Base-by-base conservation (phyloP, 1,139 yeast species). In the Geotrichum bryndzae region DNA sequence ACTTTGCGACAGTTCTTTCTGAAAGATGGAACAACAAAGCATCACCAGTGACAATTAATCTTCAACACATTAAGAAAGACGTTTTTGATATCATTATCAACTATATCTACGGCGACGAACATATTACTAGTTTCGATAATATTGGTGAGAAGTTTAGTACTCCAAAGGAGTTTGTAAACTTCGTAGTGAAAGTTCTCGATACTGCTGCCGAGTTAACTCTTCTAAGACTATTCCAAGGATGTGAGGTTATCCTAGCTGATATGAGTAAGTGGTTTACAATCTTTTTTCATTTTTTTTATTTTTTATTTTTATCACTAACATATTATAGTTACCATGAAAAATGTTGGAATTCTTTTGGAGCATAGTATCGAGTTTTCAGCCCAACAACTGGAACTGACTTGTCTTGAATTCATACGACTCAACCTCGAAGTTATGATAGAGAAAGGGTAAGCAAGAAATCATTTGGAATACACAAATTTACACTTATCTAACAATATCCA, bases 371-470 rank as follows among this genome's bases (percentile, higher is more conserved):
- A 74, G 48, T 76, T 81, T 61, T 74, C 80, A 15, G 88, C 90
- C 1, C 71, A 74, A 8, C 84, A 85, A 67, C 72, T 91, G 41
- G 79, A 84, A 64, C 77, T 80, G 59, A 81, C 82, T 60, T 84
- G 96, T 69, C 76, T 87, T 51, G 85, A 90, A 85, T 88, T 82
- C 66, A 79, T 90, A 18, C 84, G 82, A 67, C 81, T 83, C 66
- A 90, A 90, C 69, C 73, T 89, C 64, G 91, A 86, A 51, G 72
- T 84, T 4, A 71, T 89, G 29, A 75, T 90, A 55, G 82, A 84
- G 63, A 89, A 87, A 66, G 70, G 72, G 65, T 68, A 54, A 48
- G 67, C 62, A 41, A 7, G n/a, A 41, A 13, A 15, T 38, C 18
- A n/a, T 23, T 29, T 8, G 25, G 6, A 2, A 23, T 22, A 51